Evolutionary conservation across 1,284 basidiomycete species (phyloP).

Genomic region (Ustilago hordei): DNA sequence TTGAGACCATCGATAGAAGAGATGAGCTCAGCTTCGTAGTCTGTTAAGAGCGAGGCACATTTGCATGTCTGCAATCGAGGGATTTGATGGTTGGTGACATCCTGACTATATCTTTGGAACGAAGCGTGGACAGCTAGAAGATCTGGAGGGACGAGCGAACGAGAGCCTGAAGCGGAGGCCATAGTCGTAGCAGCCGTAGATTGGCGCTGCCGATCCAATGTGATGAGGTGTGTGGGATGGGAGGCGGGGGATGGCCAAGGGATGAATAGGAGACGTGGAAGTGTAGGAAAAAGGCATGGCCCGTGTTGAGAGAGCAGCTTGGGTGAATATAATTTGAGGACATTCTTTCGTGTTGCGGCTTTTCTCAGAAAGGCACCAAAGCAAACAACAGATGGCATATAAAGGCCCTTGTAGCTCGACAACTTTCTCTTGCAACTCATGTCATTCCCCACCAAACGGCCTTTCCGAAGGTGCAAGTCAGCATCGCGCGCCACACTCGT

Average conservation of each 20-base stretch:
- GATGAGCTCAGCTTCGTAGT: constrained; percentile 51
- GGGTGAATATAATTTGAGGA: constrained; percentile 1
- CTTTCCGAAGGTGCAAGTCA: background rate
- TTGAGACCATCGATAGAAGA: constrained; percentile 50
- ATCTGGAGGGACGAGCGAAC: constrained; percentile 31
- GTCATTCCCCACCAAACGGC: background rate
- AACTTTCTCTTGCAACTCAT: background rate
- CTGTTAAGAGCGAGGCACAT: constrained; percentile 29
- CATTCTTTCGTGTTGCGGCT: constrained; percentile 1
- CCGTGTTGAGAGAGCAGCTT: constrained; percentile 4
- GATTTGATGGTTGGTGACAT: constrained; percentile 51
- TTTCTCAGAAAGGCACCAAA: background rate
- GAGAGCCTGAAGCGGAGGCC: constrained; percentile 24
- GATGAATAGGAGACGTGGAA: background rate
- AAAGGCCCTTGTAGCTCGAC: constrained; percentile 17
- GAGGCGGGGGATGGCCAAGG: background rate
- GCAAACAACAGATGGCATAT: constrained; percentile 7
- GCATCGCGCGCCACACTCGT: background rate
- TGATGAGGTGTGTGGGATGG: background rate
- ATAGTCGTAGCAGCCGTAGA: background rate
- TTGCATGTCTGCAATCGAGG: constrained; percentile 41
- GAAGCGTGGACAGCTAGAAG: constrained; percentile 35
- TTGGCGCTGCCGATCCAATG: background rate
- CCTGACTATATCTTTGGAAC: constrained; percentile 41
- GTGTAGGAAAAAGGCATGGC: background rate